Base-by-base conservation (phyloP, 2,329 filamentous ascomycete species). In the Magnaporthiopsis rhizophila region DNA sequence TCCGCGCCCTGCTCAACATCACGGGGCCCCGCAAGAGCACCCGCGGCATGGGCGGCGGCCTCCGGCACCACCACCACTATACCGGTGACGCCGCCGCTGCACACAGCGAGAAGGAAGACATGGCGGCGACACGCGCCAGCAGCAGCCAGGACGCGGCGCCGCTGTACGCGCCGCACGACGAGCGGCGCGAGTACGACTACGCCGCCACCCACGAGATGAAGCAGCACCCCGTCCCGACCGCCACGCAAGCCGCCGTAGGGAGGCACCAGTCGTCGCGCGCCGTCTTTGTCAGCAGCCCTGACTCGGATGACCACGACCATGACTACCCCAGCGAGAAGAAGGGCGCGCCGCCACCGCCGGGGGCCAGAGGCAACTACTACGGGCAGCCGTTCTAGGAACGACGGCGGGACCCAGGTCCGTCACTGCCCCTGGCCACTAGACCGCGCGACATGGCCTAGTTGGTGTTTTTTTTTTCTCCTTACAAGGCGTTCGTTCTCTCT, bases 1-100 rank as follows among this genome's bases (percentile, higher is more conserved):
- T 87, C 26, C 83, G 62, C 56, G 53, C 56, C n/a, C 62, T 63
- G 53, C 56, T 63, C 56, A 63, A 63, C 32, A 63, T 63, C n/a
- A 59, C 28, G 24, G 62, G 62, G 3, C 62, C 62, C 12, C 45
- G n/a, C 45, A n/a, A n/a, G 21, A 53, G 45, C 45, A 53, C 45
- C 45, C 45, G 45, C 45, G 45, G 45, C 45, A 53, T 53, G 45
- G 45, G 45, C 45, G 45, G 45, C 45, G 45, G 45, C 18, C 6
- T 18, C 18, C 45, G 45, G 45, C 45, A 24, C 0, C 15, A 18
- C 0, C 15, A 18, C 9, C 36, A 38, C n/a, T 7, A 7, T 1
- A 53, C 26, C 26, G 26, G 26, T 26, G 26, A 26, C 26, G 26
- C 26, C 26, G 21, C 30, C 30, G 30, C 30, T 3, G 30, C 30